Percentiles rank a stretch among this genome's conserved stretches.
Conservation (phyloP, 805 yeast genomes). For the Candida manassasensis region DNA sequence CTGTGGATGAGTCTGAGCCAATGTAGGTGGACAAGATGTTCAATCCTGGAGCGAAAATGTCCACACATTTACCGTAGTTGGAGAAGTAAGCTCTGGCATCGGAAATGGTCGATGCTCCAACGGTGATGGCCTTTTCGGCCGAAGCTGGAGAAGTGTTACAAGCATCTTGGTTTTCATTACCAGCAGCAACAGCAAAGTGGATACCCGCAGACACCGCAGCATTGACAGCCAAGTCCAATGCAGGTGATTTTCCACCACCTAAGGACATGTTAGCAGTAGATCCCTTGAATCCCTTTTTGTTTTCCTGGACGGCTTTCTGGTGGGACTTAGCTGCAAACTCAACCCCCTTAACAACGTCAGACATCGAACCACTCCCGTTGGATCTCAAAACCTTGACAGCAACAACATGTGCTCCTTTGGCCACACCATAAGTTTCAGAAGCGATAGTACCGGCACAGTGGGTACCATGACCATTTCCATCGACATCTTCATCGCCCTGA, state of each 20-base stretch:
- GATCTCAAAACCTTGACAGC: constrained; percentile 82
- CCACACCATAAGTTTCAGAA: constrained; percentile 74
- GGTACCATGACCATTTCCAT: constrained; percentile 93
- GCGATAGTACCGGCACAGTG: constrained; percentile 97
- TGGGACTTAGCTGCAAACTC: constrained; percentile 79
- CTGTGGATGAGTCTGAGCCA: constrained; percentile 72
- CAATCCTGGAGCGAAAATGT: constrained; percentile 94
- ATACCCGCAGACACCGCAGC: constrained; percentile 88
- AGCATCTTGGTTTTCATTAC: constrained; percentile 90
- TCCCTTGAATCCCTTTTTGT: constrained; percentile 69
- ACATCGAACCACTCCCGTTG: constrained; percentile 78
- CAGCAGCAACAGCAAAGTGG: constrained; percentile 95
- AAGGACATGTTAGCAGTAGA: constrained; percentile 90
- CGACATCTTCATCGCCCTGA: constrained; percentile 60
- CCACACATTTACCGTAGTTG: constrained; percentile 93
- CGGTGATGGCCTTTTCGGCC: constrained; percentile 80
- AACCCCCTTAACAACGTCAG: constrained; percentile 80
- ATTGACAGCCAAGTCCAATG: constrained; percentile 81
- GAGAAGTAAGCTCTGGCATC: constrained; percentile 94
- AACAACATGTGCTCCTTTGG: constrained; percentile 72
- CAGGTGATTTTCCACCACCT: constrained; percentile 89
- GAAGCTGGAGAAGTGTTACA: constrained; percentile 91
- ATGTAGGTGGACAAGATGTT: constrained; percentile 80
- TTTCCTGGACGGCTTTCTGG: constrained; percentile 45
- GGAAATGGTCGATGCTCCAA: constrained; percentile 87